Evolutionary conservation across 108 stramenopile genomes (phyloP).

Genomic region (Stephanodiscus triporus): DNA sequence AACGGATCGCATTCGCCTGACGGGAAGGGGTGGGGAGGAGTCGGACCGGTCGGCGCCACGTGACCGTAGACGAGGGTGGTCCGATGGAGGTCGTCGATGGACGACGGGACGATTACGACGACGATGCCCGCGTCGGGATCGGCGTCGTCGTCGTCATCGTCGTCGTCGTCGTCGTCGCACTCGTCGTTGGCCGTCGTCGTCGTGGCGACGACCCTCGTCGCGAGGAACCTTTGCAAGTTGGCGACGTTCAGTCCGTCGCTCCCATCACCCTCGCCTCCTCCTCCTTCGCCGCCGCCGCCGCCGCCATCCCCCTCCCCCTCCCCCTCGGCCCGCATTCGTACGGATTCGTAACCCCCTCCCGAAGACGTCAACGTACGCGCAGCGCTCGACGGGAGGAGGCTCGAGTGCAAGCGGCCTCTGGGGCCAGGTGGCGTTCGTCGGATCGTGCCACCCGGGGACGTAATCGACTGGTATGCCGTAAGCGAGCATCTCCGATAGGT

Average conservation of each 20-base stretch:
- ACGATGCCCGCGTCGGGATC: neutral
- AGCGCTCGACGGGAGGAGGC: conserved; percentile 66
- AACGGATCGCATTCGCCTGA: conserved; percentile 77
- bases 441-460: conserved; percentile 79
- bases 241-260: conserved; percentile 78
- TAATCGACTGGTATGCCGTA: conserved; percentile 78
- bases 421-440: conserved; percentile 88
- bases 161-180: too few species aligned
- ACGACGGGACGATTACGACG: too few species aligned
- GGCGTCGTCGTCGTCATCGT: conserved; percentile 15
- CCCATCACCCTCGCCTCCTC: conserved; percentile 46
- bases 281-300: neutral
- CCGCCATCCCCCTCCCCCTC: too few species aligned
- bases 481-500: conserved; percentile 54
- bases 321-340: conserved; percentile 53
- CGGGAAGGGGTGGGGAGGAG: conserved; percentile 77
- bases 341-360: conserved; percentile 77
- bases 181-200: conserved; percentile 5
- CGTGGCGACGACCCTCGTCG: conserved; percentile 8
- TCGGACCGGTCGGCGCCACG: conserved; percentile 89
- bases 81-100: conserved; percentile 61
- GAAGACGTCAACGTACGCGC: conserved; percentile 45
- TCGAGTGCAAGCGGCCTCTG: conserved; percentile 81
- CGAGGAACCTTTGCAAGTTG: conserved; percentile 66
- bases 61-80: conserved; percentile 71